phyloP scores from a whole-genome alignment of 2,329 filamentous ascomycete species.

The Hypocreales sp. region DNA sequence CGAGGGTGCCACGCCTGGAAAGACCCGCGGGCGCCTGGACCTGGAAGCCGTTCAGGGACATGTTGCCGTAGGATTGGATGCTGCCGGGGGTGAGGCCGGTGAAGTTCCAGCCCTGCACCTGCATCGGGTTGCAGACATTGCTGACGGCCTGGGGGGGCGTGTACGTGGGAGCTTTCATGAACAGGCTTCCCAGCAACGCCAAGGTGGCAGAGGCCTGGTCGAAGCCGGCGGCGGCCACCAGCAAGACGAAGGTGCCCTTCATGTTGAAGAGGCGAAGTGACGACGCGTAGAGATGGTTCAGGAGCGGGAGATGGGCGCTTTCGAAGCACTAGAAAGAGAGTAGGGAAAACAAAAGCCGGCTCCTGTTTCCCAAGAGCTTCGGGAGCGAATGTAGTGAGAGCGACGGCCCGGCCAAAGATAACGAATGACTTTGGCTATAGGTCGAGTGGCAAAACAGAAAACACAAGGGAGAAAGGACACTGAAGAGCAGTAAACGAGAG shows the following conservation, averaged over 20 bases:
- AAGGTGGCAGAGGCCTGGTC: slow-evolving; percentile 33
- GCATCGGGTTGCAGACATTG: slow-evolving; percentile 61
- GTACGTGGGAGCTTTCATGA: background rate
- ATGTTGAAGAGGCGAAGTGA: slow-evolving; percentile 24
- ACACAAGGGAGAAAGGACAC: slow-evolving; percentile 6
- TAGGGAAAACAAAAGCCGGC: no score
- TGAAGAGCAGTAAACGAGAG: background rate
- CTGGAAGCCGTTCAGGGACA: slow-evolving; percentile 51
- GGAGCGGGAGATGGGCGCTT: no score
- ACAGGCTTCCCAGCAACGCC: slow-evolving; percentile 7
- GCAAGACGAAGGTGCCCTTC: slow-evolving; percentile 33
- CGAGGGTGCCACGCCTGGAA: no score
- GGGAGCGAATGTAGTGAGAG: slow-evolving; percentile 11
- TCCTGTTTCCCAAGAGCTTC: no score
- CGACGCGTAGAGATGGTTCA: no score
- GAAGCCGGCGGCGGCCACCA: slow-evolving; percentile 35
- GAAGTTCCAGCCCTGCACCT: slow-evolving; percentile 61
- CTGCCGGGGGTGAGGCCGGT: slow-evolving; percentile 40
- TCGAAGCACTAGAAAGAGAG: slow-evolving; percentile 2
- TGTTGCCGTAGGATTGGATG: slow-evolving; percentile 54
- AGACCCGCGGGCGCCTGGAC: no score
- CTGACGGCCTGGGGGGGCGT: slow-evolving; percentile 52
- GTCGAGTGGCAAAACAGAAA: slow-evolving; percentile 6
- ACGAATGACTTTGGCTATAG: slow-evolving; percentile 38
- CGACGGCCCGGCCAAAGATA: slow-evolving; percentile 32